These are phyloP conservation scores for Piromyces sp. DNA, from an alignment of 192 early-diverging fungal genomes.

Conservation along the genomic window DNA sequence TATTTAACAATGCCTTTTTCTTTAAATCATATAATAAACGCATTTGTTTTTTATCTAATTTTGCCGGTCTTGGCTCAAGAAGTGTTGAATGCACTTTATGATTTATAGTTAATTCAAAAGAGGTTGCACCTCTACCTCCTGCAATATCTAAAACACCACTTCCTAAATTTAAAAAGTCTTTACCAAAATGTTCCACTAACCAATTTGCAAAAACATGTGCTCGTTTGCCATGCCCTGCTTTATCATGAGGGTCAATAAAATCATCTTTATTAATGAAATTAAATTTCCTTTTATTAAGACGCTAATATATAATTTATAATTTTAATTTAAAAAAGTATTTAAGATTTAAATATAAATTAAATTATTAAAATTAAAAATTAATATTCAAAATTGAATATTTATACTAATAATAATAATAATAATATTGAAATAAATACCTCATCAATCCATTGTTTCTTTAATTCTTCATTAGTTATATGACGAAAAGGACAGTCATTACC, in stretches of 20 bases:
- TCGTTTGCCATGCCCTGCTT: conserved; percentile 16
- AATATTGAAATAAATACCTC: no score
- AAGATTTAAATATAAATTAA: no score
- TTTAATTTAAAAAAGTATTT: no score
- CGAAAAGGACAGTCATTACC: background rate
- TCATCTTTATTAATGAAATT: conserved; percentile 20
- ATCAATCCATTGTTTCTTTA: conserved; percentile 12
- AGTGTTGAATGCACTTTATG: conserved; percentile 23
- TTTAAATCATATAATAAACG: conserved; percentile 8
- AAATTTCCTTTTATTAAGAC: conserved; percentile 15
- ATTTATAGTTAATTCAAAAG: conserved; percentile 19
- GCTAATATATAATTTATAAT: no score
- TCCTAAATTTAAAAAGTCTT: conserved; percentile 9
- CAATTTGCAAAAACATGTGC: conserved; percentile 33
- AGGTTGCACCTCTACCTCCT: conserved; percentile 30
- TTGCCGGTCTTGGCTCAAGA: conserved; percentile 23
- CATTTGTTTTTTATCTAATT: background rate
- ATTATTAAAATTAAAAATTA: no score
- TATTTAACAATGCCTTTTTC: conserved; percentile 15
- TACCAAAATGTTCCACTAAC: conserved; percentile 20
- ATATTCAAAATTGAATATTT: no score
- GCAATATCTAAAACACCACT: conserved; percentile 31
- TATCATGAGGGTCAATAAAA: background rate
- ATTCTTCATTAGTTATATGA: background rate
- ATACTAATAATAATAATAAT: no score